These are phyloP conservation scores for Plectosphaerella plurivora DNA, from an alignment of 2,329 filamentous ascomycete genomes.

Conservation along the genomic window DNA sequence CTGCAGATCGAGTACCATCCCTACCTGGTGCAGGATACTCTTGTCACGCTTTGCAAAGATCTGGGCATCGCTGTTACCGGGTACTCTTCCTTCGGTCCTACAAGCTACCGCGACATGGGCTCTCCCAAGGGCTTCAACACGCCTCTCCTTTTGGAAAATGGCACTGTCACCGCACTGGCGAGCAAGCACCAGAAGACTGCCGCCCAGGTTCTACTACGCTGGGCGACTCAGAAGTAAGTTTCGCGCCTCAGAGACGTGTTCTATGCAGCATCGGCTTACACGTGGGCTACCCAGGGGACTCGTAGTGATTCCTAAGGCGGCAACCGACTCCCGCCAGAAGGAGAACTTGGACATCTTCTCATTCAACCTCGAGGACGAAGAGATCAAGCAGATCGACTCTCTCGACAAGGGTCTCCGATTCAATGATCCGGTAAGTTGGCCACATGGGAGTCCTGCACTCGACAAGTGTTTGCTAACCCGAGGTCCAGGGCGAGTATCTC, in stretches of 20 bases:
- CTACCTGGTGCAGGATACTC: conserved; percentile 56
- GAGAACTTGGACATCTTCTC: conserved; percentile 64
- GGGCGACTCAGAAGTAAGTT: conserved; percentile 43
- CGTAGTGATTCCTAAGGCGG: conserved; percentile 79
- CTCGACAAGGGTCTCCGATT: conserved; percentile 67
- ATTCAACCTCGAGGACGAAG: conserved; percentile 62
- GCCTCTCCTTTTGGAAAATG: conserved; percentile 23
- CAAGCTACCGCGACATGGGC: conserved; percentile 28
- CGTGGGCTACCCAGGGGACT: conserved; percentile 44
- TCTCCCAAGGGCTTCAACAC: conserved; percentile 16
- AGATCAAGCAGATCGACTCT: conserved; percentile 61
- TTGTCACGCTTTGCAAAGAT: conserved; percentile 52
- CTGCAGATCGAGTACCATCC: conserved; percentile 69
- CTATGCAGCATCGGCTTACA: too few species aligned
- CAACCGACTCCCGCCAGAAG: conserved; percentile 43
- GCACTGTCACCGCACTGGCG: conserved; percentile 33
- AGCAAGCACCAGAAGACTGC: conserved; percentile 52
- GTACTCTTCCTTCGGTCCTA: conserved; percentile 63
- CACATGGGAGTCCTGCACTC: too few species aligned
- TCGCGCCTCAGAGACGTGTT: too few species aligned
- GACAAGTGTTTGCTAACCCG: too few species aligned
- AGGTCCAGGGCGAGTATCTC: too few species aligned
- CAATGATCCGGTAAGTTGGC: conserved; percentile 56
- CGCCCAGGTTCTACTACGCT: conserved; percentile 62
- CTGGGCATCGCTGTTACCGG: conserved; percentile 57